Evolutionary conservation across 78 protist genomes (phyloP).

Genomic region (Polysphondylium violaceum): DNA sequence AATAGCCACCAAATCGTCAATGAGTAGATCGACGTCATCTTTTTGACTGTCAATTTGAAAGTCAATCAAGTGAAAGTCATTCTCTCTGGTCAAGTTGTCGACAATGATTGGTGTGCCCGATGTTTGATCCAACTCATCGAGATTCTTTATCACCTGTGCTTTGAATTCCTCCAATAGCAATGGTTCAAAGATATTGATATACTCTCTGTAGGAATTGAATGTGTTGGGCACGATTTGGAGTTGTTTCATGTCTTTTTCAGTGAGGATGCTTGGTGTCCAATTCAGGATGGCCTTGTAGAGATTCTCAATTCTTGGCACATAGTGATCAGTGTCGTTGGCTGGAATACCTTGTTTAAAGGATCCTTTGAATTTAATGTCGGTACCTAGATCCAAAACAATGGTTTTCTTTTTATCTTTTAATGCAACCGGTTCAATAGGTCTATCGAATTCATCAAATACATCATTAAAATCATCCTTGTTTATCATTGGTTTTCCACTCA

Average conservation of each 20-base stretch:
- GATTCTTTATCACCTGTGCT: conserved; percentile 25
- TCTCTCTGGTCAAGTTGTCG: conserved; percentile 10
- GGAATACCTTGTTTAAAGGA: background rate
- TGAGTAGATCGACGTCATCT: background rate
- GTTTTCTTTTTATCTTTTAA: conserved; percentile 58
- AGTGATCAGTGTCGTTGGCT: background rate
- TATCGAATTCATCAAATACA: conserved; percentile 22
- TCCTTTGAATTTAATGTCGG: background rate
- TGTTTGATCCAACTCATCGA: conserved; percentile 31
- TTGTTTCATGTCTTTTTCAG: background rate
- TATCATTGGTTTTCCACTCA: too few species aligned
- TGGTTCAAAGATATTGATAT: conserved; percentile 72
- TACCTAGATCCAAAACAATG: conserved; percentile 10
- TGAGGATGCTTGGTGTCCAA: conserved; percentile 4
- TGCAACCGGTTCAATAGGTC: background rate
- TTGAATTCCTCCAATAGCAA: conserved; percentile 66
- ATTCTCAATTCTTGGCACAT: conserved; percentile 27
- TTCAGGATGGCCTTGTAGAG: conserved; percentile 26
- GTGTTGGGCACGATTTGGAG: conserved; percentile 40
- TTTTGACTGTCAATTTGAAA: background rate
- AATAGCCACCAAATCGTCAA: conserved; percentile 17
- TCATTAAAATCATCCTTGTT: too few species aligned
- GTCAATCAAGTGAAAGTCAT: conserved; percentile 19
- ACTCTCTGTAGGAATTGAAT: conserved; percentile 42
- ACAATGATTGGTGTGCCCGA: background rate